Base-by-base conservation (phyloP, 2,329 filamentous ascomycete species). In the Didymella segeticola region DNA sequence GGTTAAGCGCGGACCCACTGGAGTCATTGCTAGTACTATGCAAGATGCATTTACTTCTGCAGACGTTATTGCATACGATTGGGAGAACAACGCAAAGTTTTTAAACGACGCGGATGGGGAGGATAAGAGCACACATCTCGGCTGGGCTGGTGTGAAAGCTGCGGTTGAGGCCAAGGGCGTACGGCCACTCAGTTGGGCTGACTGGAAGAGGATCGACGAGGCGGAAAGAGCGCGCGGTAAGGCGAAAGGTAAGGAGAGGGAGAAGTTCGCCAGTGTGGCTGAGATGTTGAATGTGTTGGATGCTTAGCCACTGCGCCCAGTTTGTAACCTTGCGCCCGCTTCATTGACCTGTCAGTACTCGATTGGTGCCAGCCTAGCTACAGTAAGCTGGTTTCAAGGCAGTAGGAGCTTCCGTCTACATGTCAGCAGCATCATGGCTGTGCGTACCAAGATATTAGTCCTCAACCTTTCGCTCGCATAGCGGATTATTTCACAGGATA, bases 1-100 rank as follows among this genome's bases (percentile, higher is more conserved):
- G 95, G 92, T 97, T 9, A 98, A 98, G 78, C 85, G 89, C 29
- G 95, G 95, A 0, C 93, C 95, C 0, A 97, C 92, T 0, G 95
- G 95, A 2, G 93, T 98, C 3, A 99, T 99, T 72, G 93, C 93
- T 1, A 92, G 89, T 25, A 99, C 95, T 0, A 96, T 99, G 91
- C 86, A 89, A 55, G 95, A 99, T 72, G 93, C 95, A 0, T 99
- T 98, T 67, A 83, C 85, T 8, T 96, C 92, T 0, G 95, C 87
- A 1, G 93, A 97, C 70, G 86, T 89, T 2, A 89, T 99, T 58
- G 84, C 84, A 0, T 78, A 83, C n/a, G 95, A 99, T 69, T 93
- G 91, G 89, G 68, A 78, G 43, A 68, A 71, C 0, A 65, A 73
- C 5, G 74, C 73, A 9, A 75, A 72, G 1, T 84, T 87, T 48